These are phyloP conservation scores for Fusarium secorum DNA, from an alignment of 2,329 filamentous ascomycete genomes.

Conservation along the genomic window DNA sequence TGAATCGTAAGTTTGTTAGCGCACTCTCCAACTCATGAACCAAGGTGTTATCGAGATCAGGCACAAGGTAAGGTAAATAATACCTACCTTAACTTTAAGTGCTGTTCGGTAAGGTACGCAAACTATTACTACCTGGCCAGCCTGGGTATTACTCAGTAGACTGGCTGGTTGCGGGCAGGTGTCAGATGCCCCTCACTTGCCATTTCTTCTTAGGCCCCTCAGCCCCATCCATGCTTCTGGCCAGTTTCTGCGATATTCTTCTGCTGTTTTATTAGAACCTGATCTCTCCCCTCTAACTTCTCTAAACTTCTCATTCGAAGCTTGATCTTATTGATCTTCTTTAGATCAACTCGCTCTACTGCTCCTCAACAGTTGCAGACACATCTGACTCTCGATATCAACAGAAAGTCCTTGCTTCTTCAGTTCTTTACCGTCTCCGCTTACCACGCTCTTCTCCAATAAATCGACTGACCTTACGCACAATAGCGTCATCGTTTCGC, in stretches of 20 bases:
- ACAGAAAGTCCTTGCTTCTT: slow-evolving; percentile 18
- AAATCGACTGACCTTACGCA: slow-evolving; percentile 40
- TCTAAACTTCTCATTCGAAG: background rate
- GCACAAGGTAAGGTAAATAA: slow-evolving; percentile 9
- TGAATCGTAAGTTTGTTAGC: slow-evolving; percentile 4
- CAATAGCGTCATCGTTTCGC: slow-evolving; percentile 42
- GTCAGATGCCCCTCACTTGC: slow-evolving; percentile 28
- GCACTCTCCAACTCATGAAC: slow-evolving; percentile 9
- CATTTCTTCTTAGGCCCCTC: slow-evolving; percentile 11
- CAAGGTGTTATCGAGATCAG: slow-evolving; percentile 10
- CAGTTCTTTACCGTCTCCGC: slow-evolving; percentile 20
- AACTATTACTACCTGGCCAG: background rate
- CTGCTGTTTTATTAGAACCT: slow-evolving; percentile 8
- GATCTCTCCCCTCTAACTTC: background rate
- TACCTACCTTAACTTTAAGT: too few species aligned
- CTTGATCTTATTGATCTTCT: background rate
- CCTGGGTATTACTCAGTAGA: background rate
- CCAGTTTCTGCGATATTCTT: slow-evolving; percentile 20
- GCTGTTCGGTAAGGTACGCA: background rate
- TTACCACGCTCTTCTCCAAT: slow-evolving; percentile 35
- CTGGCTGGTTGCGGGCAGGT: slow-evolving; percentile 18
- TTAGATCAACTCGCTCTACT: background rate
- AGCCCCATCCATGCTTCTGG: slow-evolving; percentile 19
- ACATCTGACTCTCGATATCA: background rate
- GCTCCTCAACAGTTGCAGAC: background rate